phyloP scores from a whole-genome alignment of 495 filamentous ascomycete species.

The Penicillium paxilli region DNA sequence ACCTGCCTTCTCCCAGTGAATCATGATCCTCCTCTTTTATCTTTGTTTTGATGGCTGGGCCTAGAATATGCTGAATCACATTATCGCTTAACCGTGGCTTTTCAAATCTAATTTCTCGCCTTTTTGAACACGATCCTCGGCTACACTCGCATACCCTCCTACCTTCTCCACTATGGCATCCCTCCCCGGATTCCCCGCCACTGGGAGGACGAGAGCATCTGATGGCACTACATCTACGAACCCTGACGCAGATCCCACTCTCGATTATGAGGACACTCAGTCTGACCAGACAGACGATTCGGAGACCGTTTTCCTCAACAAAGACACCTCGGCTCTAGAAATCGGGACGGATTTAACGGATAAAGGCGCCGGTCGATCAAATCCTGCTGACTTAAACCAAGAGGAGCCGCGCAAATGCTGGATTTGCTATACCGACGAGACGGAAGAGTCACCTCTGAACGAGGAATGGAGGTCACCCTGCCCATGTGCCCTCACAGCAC shows the following conservation, averaged over 20 bases:
- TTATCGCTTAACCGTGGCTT: not conserved
- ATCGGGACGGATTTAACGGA: conserved; percentile 12
- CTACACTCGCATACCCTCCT: not conserved
- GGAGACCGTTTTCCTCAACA: conserved; percentile 46
- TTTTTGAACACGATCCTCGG: not conserved
- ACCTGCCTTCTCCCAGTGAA: not conserved
- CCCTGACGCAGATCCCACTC: conserved; percentile 14
- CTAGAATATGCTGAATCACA: conserved; percentile 8
- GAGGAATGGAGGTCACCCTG: conserved; percentile 85
- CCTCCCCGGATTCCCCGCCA: conserved; percentile 32
- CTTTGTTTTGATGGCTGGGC: not conserved
- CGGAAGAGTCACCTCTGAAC: conserved; percentile 66
- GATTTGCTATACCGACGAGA: conserved; percentile 88
- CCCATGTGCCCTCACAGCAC: conserved; percentile 83
- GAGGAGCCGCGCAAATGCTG: conserved; percentile 74
- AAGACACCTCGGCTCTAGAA: conserved; percentile 25
- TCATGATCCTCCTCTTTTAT: not conserved
- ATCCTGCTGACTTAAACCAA: conserved; percentile 13
- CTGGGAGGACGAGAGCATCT: conserved; percentile 30
- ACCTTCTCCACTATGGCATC: conserved; percentile 36
- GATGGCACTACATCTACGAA: conserved; percentile 28
- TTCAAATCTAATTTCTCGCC: not conserved
- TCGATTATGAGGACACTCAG: conserved; percentile 8
- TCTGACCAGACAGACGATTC: conserved; percentile 31
- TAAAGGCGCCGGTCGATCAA: conserved; percentile 18